Evolutionary conservation across 208 protist species (phyloP), one percentile per base, ranked within the genome.

Genomic region (Trypanosoma cruzi): DNA sequence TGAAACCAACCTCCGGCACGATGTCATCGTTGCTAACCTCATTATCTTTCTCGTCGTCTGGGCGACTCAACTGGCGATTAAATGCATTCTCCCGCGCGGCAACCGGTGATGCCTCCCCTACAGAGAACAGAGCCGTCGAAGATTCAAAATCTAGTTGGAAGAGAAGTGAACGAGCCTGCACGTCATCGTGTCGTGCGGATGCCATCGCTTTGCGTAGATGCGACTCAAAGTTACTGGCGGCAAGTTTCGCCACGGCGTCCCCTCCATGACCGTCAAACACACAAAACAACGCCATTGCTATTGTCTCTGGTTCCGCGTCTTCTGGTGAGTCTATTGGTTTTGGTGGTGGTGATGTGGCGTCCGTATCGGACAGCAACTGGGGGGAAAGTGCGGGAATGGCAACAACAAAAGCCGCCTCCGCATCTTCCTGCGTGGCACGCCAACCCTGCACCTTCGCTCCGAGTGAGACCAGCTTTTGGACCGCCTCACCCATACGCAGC

Each of bases 191-290:
- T 4, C 52, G 68, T 18, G 40, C 40, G 13, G 56, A 50, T 1
- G 28, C 57, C 50, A 92, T 79, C 36, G 81, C 84, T n/a, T 77
- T 68, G 46, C 76, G 76, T 13, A 92, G 74, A 64, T 90, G 78
- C 13, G 63, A 40, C 59, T 94, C 85, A 65, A 95, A 89, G 66
- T 82, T 73, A 14, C 54, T 64, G 8, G 86, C 84, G 18, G 85
- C 82, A 49, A 91, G 59, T 70, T 89, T 89, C 22, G 89, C 86
- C 52, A 90, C 82, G 22, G 84, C 84, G 53, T 91, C 86, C 31
- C 89, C 89, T 22, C 89, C 89, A 64, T 95, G 89, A 0, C 89
- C 89, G 67, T 95, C 89, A 76, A 95, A 92, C 36, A 95, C 85
- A 63, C 83, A 89, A 79, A 86, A 89, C 3, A 93, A 82, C 3